A percentile compares a stretch with the other conserved stretches of the same genome.
These are phyloP conservation scores for Agaricus subrufescens DNA, from an alignment of 768 basidiomycete genomes.

Conservation along the genomic window DNA sequence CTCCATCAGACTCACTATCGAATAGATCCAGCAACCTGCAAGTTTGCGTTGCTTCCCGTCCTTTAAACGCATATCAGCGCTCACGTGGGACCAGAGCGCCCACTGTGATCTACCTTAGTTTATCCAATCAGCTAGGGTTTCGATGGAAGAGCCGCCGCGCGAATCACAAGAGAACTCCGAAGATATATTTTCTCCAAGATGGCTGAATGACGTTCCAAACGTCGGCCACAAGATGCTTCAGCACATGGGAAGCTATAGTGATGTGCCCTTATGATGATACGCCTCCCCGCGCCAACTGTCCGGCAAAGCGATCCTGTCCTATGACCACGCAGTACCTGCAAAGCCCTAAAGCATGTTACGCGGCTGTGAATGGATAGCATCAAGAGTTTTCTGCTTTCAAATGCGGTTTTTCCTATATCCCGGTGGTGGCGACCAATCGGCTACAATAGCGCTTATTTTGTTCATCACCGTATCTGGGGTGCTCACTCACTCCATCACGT, in stretches of 20 bases:
- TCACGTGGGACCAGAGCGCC: background rate
- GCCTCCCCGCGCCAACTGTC: background rate
- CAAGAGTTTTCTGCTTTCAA: background rate
- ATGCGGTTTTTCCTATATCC: background rate
- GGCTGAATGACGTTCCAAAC: background rate
- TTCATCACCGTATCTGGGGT: background rate
- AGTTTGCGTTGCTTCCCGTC: background rate
- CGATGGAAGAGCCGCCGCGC: background rate
- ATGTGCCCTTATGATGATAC: background rate
- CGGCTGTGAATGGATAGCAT: background rate
- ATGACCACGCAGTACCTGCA: background rate
- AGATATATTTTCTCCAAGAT: background rate
- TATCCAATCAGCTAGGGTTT: slow-evolving; percentile 2
- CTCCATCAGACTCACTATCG: background rate
- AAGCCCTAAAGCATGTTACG: background rate
- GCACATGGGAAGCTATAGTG: background rate
- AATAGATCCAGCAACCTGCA: background rate
- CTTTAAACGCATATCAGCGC: background rate
- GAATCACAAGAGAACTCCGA: background rate
- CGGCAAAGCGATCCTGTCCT: no score
- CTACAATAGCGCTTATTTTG: background rate
- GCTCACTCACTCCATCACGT: background rate
- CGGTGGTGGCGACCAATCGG: slow-evolving; percentile 2
- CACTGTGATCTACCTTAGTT: background rate
- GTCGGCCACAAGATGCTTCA: background rate